Percentiles rank a stretch among this genome's conserved stretches.
Evolutionary conservation across 2,329 filamentous ascomycete genomes (phyloP).

Genomic region (Verticillium zaregamsianum): DNA sequence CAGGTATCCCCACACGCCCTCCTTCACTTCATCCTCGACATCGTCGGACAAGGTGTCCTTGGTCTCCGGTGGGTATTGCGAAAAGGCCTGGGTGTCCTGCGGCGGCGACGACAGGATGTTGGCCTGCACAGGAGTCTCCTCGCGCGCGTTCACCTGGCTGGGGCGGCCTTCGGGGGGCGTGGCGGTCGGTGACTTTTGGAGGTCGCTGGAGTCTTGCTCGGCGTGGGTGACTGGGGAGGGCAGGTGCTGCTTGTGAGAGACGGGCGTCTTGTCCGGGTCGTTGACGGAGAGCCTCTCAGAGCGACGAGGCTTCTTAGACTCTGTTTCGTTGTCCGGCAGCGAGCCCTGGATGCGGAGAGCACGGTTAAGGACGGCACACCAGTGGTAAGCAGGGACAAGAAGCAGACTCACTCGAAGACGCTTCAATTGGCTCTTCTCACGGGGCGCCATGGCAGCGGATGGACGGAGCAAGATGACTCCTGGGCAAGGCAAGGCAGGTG

Average conservation of each 20-base stretch:
- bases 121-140: constrained; percentile 36
- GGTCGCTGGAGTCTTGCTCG: constrained; percentile 39
- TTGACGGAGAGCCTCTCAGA: constrained; percentile 60
- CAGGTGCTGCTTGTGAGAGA: constrained; percentile 63
- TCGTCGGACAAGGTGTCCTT: constrained; percentile 71
- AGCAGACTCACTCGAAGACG: constrained; percentile 61
- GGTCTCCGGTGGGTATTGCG: constrained; percentile 69
- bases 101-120: constrained; percentile 53
- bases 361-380: constrained; percentile 14
- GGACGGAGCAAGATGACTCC: background rate
- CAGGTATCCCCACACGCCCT: constrained; percentile 95
- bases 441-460: constrained; percentile 47
- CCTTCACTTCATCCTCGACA: constrained; percentile 74
- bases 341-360: constrained; percentile 51
- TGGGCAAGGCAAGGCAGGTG: background rate
- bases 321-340: constrained; percentile 57
- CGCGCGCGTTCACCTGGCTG: constrained; percentile 50
- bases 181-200: constrained; percentile 64
- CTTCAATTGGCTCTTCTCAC: constrained; percentile 83
- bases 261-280: constrained; percentile 53
- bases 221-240: constrained; percentile 75
- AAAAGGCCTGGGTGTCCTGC: constrained; percentile 55
- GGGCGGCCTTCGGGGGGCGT: constrained; percentile 62
- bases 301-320: constrained; percentile 79
- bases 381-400: constrained; percentile 14